Percentiles rank a stretch among this genome's conserved stretches.
phyloP scores from a whole-genome alignment of 495 filamentous ascomycete species.

The Tuber brumale region DNA sequence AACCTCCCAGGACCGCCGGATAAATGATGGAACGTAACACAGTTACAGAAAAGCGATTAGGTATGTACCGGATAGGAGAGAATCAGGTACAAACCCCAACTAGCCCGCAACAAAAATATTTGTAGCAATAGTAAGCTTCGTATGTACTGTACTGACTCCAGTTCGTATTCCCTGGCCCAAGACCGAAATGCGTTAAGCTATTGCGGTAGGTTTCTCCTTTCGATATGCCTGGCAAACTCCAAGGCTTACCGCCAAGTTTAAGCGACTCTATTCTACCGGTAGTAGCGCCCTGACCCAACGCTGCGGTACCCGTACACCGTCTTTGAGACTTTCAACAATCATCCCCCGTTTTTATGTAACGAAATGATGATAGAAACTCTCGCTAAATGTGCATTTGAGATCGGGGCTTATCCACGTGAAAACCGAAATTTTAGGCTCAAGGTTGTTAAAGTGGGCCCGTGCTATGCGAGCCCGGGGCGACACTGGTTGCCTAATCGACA shows the following conservation, averaged over 20 bases:
- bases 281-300: background rate
- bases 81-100: background rate
- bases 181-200: background rate
- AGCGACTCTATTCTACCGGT: background rate
- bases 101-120: background rate
- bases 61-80: background rate
- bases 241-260: conserved; percentile 2
- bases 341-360: background rate
- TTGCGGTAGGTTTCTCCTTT: background rate
- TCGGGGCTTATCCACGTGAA: background rate
- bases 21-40: conserved; percentile 1
- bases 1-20: background rate
- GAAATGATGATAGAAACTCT: background rate
- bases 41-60: conserved; percentile 1
- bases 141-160: background rate
- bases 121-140: background rate
- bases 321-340: background rate
- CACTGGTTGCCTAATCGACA: background rate
- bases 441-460: background rate
- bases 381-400: background rate
- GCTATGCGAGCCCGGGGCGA: background rate
- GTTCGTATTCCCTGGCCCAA: background rate
- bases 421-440: background rate
- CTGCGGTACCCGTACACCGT: background rate
- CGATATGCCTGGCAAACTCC: background rate